A percentile compares a stretch with the other conserved stretches of the same genome.
Conservation (phyloP, 2,329 filamentous ascomycete species). For the Penicillium hordei region DNA sequence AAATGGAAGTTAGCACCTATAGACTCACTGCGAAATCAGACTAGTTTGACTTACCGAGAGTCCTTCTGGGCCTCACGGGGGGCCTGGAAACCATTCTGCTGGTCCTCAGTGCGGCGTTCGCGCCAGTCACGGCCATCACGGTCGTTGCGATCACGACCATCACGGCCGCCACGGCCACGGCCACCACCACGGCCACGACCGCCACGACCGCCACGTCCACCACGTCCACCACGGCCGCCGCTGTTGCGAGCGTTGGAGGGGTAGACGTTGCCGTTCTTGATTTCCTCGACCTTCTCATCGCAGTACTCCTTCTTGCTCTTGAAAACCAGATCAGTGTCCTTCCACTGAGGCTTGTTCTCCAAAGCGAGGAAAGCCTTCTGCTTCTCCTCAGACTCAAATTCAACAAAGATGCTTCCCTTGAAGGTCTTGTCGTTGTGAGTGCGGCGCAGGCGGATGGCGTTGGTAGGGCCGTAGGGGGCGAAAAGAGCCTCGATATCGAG, state of each 20-base stretch:
- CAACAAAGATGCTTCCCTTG: conserved; percentile 96
- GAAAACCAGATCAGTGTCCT: conserved; percentile 74
- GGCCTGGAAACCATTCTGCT: conserved; percentile 42
- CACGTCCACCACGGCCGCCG: conserved; percentile 46
- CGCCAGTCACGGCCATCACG: conserved; percentile 44
- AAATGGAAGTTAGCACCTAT: conserved; percentile 3
- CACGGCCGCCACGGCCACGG: conserved; percentile 34
- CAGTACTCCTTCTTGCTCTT: conserved; percentile 89
- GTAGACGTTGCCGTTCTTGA: conserved; percentile 67
- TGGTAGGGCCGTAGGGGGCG: conserved; percentile 72
- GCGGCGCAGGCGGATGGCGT: conserved; percentile 83
- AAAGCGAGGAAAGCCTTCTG: conserved; percentile 77
- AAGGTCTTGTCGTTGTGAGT: conserved; percentile 65
- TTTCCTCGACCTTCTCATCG: conserved; percentile 71
- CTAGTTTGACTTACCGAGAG: conserved; percentile 37
- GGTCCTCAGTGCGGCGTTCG: conserved; percentile 46
- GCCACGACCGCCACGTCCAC: conserved; percentile 38
- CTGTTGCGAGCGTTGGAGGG: conserved; percentile 45
- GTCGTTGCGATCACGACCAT: conserved; percentile 28
- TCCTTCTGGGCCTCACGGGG: conserved; percentile 40
- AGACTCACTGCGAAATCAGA: neutral
- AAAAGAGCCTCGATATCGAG: conserved; percentile 95
- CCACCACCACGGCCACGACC: conserved; percentile 49
- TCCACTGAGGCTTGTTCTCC: conserved; percentile 80
- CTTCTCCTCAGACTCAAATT: conserved; percentile 77